phyloP scores from a whole-genome alignment of 805 yeast genomes.

The Nakazawaea ernobii region DNA sequence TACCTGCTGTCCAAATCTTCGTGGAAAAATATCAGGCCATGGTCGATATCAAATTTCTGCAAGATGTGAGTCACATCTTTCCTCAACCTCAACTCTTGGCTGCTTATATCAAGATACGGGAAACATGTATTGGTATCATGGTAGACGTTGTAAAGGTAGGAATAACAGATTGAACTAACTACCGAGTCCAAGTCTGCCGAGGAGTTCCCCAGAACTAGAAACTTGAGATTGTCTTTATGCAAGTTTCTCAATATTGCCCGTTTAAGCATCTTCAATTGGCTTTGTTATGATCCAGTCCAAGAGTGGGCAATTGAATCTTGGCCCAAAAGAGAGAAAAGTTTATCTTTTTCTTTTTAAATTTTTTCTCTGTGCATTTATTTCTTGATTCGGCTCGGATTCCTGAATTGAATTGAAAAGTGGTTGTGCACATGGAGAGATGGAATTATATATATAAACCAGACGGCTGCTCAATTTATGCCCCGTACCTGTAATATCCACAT shows the following conservation, averaged over 20 bases:
- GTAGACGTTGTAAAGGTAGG: constrained; percentile 46
- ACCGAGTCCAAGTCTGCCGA: constrained; percentile 74
- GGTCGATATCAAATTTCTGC: constrained; percentile 36
- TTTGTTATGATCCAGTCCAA: not conserved
- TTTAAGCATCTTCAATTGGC: not conserved
- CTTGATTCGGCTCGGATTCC: not conserved
- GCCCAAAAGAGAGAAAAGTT: not conserved
- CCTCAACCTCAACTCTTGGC: constrained; percentile 59
- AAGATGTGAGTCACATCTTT: constrained; percentile 64
- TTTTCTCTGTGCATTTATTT: not conserved
- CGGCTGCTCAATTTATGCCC: no score
- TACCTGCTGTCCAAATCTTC: constrained; percentile 49
- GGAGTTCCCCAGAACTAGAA: constrained; percentile 6
- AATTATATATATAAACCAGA: no score
- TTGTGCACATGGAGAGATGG: no score
- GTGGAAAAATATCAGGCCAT: constrained; percentile 48
- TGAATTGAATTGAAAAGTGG: no score
- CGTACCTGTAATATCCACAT: no score
- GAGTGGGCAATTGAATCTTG: not conserved
- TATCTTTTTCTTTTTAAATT: not conserved
- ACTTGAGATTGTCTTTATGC: not conserved
- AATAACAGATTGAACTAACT: constrained; percentile 65
- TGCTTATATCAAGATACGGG: constrained; percentile 76
- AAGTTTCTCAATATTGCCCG: not conserved
- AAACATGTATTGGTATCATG: constrained; percentile 27